Evolutionary conservation across 2,329 filamentous ascomycete species (phyloP), one percentile per base, ranked within the genome.

Genomic region (Chalara sp.): DNA sequence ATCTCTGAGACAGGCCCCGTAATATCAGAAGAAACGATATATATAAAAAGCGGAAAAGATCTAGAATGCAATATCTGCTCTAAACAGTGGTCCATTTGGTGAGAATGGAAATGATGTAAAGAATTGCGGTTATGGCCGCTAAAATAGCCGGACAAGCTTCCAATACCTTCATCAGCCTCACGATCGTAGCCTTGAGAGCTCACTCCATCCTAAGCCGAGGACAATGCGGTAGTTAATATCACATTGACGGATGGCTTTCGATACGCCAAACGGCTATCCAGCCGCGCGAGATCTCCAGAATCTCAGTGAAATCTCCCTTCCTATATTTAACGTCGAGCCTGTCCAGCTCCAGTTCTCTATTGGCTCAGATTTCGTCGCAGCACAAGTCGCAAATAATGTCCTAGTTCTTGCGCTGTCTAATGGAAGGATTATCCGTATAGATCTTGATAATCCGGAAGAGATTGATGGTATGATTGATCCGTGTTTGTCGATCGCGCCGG

Each of bases 321-420:
- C 92, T 60, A 95, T 99, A 71, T 99, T 99, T 75, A 88, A 93
- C 66, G 84, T 97, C 65, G 88, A 96, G 71, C 84, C 81, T 56
- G 93, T 97, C 39, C 86, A 95, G 73, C 83, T 97, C 56, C 88
- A 93, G 68, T 99, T 99, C 76, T 86, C 89, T 53, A 86, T 97
- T 63, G 89, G 92, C 2, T 90, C 92, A 58, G 89, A 96, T 69
- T 97, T 99, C 66, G 93, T 96, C 45, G 91, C 93, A 13, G 91
- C 91, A 40, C 91, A 96, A 70, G 92, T 97, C 50, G 91, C 92
- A 57, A 97, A 99, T 70, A 96, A 99, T 74, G 91, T 97, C 55
- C 79, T 99, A 51, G 84, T 97, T 28, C 76, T 99, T 47, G 93
- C 93, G 40, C 79, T 99, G 37, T 92, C 90, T 5, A 96, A 92